Base-by-base conservation (phyloP, 768 basidiomycete genomes). In the Termitomyces sp. region DNA sequence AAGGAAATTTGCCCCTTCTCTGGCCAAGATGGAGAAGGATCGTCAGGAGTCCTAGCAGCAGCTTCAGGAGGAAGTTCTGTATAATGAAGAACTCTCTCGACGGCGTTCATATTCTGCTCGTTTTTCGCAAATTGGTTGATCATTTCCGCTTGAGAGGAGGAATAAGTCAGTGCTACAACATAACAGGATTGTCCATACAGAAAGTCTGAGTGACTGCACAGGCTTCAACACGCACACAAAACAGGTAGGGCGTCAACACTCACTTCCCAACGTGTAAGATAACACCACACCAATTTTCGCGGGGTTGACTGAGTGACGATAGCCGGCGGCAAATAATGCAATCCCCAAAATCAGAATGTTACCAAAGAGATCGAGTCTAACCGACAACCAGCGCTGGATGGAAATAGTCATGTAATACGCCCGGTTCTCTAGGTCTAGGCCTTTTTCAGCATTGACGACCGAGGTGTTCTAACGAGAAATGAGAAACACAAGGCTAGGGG, bases 41-140 rank as follows among this genome's bases (percentile, higher is more conserved):
- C 83, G 27, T 77, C 67, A 2, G 77, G 68, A 16, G 72, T 77
- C 3, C 68, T 68, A 2, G 70, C 55, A n/a, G 65, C 72, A 9
- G 82, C 85, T 67, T 91, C 89, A 0, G 78, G 60, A 1, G 77
- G 76, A 3, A 94, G 77, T 43, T 86, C 78, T 10, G 81, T 78
- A 69, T 90, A 92, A 50, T 87, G 80, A n/a, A 86, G 71, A 4
- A 90, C 75, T 20, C 89, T 80, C 65, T 90, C 88, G 7, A 86
- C 86, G 0, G 85, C 82, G 63, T 89, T 88, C 82, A 89, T 88
- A 65, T 85, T 85, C 67, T 87, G 84, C 65, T 87, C 86, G 60
- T 81, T 85, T 60, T 77, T 74, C 5, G 86, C 84, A 62, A 82
- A 86, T 32, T 77, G 73, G 1, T 79, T 74, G 16, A 86, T 76